phyloP scores from a whole-genome alignment of 148 eudicot genomes.

The Hydrangea macrophylla region DNA sequence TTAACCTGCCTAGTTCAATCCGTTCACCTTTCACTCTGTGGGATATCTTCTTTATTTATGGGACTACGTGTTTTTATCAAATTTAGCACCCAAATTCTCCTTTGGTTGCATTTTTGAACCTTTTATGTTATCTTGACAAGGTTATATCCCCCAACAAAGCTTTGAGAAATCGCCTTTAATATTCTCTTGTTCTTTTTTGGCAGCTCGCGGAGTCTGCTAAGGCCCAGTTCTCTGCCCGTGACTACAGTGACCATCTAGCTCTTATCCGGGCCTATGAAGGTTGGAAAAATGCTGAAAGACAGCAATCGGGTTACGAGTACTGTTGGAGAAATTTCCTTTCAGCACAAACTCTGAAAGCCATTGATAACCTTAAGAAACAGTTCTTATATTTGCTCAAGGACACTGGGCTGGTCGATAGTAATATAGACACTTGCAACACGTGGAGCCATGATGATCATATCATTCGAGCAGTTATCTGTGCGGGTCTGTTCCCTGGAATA shows the following conservation, averaged over 20 bases:
- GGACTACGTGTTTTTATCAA: not conserved
- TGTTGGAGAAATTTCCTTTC: constrained; percentile 96
- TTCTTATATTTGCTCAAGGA: constrained; percentile 72
- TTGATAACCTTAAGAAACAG: constrained; percentile 86
- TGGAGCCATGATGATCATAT: constrained; percentile 88
- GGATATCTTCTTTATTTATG: not conserved
- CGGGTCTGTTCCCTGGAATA: constrained; percentile 89
- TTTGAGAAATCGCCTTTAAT: not conserved
- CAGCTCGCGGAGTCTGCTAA: constrained; percentile 97
- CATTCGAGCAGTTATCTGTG: constrained; percentile 73
- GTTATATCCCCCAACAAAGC: not conserved
- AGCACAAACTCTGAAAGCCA: constrained; percentile 79
- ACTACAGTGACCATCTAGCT: constrained; percentile 94
- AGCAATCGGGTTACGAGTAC: constrained; percentile 74
- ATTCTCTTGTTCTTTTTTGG: constrained; percentile 18
- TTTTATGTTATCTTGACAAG: not conserved
- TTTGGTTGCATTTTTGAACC: not conserved
- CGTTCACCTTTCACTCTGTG: not conserved
- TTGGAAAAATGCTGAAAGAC: constrained; percentile 89
- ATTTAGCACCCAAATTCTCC: not conserved
- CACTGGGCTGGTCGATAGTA: constrained; percentile 62
- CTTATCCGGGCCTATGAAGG: constrained; percentile 86
- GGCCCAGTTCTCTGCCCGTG: constrained; percentile 84
- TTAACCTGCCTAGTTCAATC: not conserved
- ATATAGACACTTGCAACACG: constrained; percentile 52